Percentiles rank a stretch among this genome's conserved stretches.
Conservation (phyloP, 2,329 filamentous ascomycete genomes). For the Allantophomopsis cytisporea region DNA sequence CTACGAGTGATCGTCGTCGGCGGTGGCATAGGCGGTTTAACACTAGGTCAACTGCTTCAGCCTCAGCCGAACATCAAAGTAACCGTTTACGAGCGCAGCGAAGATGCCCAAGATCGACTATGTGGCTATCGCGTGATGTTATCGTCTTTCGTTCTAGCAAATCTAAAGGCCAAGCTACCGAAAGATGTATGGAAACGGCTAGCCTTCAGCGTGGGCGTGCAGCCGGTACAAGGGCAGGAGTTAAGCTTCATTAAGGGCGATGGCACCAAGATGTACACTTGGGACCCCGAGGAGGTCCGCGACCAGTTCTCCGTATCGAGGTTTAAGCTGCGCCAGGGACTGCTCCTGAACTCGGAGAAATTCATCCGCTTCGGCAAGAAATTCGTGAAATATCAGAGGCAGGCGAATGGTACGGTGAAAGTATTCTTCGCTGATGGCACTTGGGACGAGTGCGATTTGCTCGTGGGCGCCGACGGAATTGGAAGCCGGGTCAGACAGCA, state of each 20-base stretch:
- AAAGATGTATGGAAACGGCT: conserved; percentile 9
- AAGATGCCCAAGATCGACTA: conserved; percentile 7
- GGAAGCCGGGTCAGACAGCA: conserved; percentile 68
- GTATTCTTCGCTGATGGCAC: conserved; percentile 3
- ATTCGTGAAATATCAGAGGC: conserved; percentile 3
- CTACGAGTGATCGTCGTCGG: conserved; percentile 13
- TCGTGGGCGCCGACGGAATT: conserved; percentile 83
- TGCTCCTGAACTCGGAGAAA: conserved; percentile 7
- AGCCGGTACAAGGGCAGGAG: conserved; percentile 11
- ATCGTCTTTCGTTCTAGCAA: conserved; percentile 10
- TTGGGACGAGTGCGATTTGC: conserved; percentile 27
- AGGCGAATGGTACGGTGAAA: conserved; percentile 1
- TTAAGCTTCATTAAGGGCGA: conserved; percentile 11
- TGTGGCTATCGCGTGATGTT: conserved; percentile 14
- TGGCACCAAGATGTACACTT: conserved; percentile 11
- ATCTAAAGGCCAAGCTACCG: conserved; percentile 9
- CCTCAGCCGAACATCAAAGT: conserved; percentile 8
- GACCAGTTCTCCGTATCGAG: conserved; percentile 13
- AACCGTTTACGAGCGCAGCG: conserved; percentile 11
- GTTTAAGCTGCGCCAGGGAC: conserved; percentile 10
- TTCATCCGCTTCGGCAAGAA: conserved; percentile 4
- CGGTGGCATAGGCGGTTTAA: conserved; percentile 12
- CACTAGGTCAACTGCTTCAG: conserved; percentile 12
- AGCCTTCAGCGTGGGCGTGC: conserved; percentile 8
- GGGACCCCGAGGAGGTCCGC: conserved; percentile 9